phyloP scores from a whole-genome alignment of 805 yeast genomes.

The Suhomyces vadensis region DNA sequence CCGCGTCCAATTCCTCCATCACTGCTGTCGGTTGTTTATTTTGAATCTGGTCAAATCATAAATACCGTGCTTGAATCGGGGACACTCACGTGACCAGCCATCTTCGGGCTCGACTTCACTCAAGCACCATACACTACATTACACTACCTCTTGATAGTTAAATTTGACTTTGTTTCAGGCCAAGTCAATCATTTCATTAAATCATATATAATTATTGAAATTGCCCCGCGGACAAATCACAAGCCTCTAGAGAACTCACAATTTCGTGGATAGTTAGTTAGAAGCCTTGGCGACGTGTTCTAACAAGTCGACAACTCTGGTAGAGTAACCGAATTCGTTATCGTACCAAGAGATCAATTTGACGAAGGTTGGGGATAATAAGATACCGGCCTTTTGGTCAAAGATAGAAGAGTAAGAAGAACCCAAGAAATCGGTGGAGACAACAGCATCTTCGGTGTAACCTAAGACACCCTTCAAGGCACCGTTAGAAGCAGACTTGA shows the following conservation, averaged over 20 bases:
- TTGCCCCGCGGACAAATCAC: slow-evolving; percentile 2
- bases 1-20: background rate
- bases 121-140: too few relatives aligned
- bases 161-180: slow-evolving; percentile 2
- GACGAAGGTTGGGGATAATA: slow-evolving; percentile 37
- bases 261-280: slow-evolving; percentile 16
- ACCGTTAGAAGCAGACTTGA: slow-evolving; percentile 35
- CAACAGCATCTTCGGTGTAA: slow-evolving; percentile 38
- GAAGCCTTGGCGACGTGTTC: slow-evolving; percentile 29
- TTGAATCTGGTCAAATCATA: too few relatives aligned
- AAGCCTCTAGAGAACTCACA: slow-evolving; percentile 7
- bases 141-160: too few relatives aligned
- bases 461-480: slow-evolving; percentile 36
- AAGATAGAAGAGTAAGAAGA: slow-evolving; percentile 32
- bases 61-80: too few relatives aligned
- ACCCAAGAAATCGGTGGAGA: slow-evolving; percentile 34
- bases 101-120: too few relatives aligned
- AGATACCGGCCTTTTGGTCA: slow-evolving; percentile 38
- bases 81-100: too few relatives aligned
- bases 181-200: slow-evolving; percentile 8
- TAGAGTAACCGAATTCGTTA: slow-evolving; percentile 39
- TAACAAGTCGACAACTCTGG: slow-evolving; percentile 39
- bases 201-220: slow-evolving; percentile 4
- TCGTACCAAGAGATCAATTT: slow-evolving; percentile 40
- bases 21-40: background rate